Percentiles rank a stretch among this genome's conserved stretches.
phyloP scores from a whole-genome alignment of 352 stramenopile genomes.

The Chrysophaeum taylorii region DNA sequence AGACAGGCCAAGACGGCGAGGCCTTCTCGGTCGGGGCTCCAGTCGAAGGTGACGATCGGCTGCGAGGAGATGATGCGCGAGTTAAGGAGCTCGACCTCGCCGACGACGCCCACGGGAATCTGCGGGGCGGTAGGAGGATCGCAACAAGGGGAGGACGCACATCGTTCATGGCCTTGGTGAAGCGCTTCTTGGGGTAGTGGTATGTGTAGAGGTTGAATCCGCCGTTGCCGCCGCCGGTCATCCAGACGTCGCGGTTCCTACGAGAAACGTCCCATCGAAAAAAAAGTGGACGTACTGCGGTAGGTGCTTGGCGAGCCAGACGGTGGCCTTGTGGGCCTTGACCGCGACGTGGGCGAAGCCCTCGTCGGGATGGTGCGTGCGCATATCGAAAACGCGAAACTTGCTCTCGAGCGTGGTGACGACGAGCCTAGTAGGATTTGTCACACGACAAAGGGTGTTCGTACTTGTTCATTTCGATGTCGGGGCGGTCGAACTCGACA shows the following conservation, averaged over 20 bases:
- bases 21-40: constrained; percentile 81
- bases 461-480: constrained; percentile 98
- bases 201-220: constrained; percentile 96
- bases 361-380: constrained; percentile 62
- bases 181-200: constrained; percentile 49
- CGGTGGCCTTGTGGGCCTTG: constrained; percentile 82
- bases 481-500: constrained; percentile 84
- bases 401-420: constrained; percentile 89
- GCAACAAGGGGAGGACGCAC: constrained; percentile 18
- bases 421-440: too few species aligned
- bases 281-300: too few species aligned
- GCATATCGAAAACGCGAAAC: constrained; percentile 84
- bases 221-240: constrained; percentile 87
- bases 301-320: constrained; percentile 83
- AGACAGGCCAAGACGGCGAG: constrained; percentile 70
- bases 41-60: constrained; percentile 90
- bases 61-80: constrained; percentile 85
- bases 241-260: constrained; percentile 89
- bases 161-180: constrained; percentile 27
- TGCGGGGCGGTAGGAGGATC: constrained; percentile 58
- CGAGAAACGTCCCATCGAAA: too few species aligned
- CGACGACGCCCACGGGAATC: constrained; percentile 72
- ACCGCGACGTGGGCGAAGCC: constrained; percentile 80
- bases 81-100: constrained; percentile 84
- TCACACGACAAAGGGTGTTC: constrained; percentile 33